Base-by-base conservation (phyloP, 768 basidiomycete species). In the Clavulina sp. region DNA sequence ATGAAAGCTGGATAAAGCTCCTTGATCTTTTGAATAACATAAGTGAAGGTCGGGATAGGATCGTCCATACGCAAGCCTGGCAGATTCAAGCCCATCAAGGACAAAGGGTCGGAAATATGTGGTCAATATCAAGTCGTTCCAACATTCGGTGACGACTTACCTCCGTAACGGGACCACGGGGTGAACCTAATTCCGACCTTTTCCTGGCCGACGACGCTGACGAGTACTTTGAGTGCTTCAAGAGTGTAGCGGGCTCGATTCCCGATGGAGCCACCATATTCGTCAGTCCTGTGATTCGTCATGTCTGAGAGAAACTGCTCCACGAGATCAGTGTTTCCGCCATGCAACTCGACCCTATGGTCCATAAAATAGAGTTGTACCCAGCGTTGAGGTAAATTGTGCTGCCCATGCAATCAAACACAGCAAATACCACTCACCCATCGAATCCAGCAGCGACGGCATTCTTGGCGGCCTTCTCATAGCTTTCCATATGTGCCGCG, bases 211-310 rank as follows among this genome's bases (percentile, higher is more conserved):
- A 46, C 23, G 13, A 9, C 43, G 7, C 24, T 23, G 43, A 23
- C 9, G 24, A 46, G 7, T 7, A 23, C 43, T 7, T 9, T 23
- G 43, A 46, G 13, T 9, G 24, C 43, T 53, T 64, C 63, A 30
- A 64, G 58, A 3, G 57, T 41, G 60, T 69, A 69, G 5, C 66
- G 58, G 1, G 58, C 52, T 28, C 68, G 59, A 61, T 68, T 68
- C 57, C 68, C 66, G 38, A 68, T 47, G 5, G 60, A 61, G 2
- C 68, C 68, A 6, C 69, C 69, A 60, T 65, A 70, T 40, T 59
- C 54, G 63, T 67, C 65, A 24, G 60, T 64, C 40, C 64, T 62
- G 36, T 64, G 54, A 60, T 66, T 65, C 26, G 56, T 52, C 16
- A 47, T 52, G 43, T 52, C 34, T 47, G 60, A 59, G 43, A 61